Evolutionary conservation across 768 basidiomycete species (phyloP).

Genomic region (Mycena haematopus): DNA sequence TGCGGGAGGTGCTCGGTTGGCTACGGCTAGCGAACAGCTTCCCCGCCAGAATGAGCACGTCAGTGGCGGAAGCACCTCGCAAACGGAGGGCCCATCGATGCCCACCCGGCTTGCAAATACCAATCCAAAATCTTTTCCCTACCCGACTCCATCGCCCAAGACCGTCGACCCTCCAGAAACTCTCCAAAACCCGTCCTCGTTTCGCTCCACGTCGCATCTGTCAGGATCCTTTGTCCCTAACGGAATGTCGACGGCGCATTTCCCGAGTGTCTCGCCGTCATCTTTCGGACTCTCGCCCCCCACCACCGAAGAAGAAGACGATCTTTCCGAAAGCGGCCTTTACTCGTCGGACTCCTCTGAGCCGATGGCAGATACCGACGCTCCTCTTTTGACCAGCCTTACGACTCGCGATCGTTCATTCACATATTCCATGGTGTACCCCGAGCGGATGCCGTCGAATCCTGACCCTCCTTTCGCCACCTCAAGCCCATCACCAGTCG

Average conservation of each 20-base stretch:
- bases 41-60: constrained; percentile 16
- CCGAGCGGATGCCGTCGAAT: too few species aligned
- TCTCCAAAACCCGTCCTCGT: neutral
- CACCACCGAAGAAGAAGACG: constrained; percentile 3
- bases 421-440: too few species aligned
- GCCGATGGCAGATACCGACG: neutral
- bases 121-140: neutral
- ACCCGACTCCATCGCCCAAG: neutral
- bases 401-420: neutral
- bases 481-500: too few species aligned
- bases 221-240: neutral
- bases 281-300: neutral
- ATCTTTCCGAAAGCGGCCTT: neutral
- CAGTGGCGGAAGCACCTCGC: constrained; percentile 14
- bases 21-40: constrained; percentile 19
- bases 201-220: neutral
- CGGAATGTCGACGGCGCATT: constrained; percentile 6
- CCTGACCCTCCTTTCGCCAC: too few species aligned
- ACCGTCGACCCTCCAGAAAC: neutral
- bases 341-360: neutral
- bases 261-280: neutral
- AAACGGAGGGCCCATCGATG: constrained; percentile 18
- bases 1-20: constrained; percentile 4
- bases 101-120: constrained; percentile 17
- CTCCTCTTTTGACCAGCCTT: neutral